Evolutionary conservation across 2,329 filamentous ascomycete genomes (phyloP), one percentile per base, ranked within the genome.

Genomic region (Colletotrichum musicola): DNA sequence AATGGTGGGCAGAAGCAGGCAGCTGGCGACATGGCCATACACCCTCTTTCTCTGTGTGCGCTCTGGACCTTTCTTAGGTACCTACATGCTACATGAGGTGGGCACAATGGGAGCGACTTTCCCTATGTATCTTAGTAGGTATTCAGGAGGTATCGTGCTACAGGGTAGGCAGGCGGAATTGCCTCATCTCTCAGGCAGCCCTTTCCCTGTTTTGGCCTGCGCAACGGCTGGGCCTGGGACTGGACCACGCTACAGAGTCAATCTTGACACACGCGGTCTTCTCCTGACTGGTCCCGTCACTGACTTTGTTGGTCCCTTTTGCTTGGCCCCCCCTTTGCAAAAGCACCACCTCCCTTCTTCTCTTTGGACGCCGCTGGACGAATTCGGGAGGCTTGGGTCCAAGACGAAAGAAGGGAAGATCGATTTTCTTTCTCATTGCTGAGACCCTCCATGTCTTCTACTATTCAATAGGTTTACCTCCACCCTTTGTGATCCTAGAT

Each of bases 301-400:
- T 68, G 49, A 30, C 62, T 65, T 59, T 54, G 65, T 50, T 69
- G 51, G 64, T 68, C 46, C 57, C 58, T 68, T 35, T 54, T 59
- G 65, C 61, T 59, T 60, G 61, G 49, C 54, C 63, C 53, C 66
- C 66, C 66, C 62, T 66, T 66, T 69, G 63, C 63, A 49, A 63
- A 62, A 51, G 50, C 56, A 68, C 49, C 56, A 57, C 44, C 27
- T 62, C 46, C 47, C 38, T 61, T 62, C 49, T 54, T 66, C 27
- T 40, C 53, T 64, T 63, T 57, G 42, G 67, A 68, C 56, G 64
- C 67, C 63, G 63, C 67, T 63, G 53, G 67, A 69, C 64, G 67
- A 69, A 57, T 67, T 63, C 47, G 64, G 58, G 67, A 58, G 67
- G 51, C 53, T 63, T 66, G 35, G 53, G 65, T 64, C 22, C 40